Conservation (phyloP, 331 rosid genomes). For the Pyracantha coccinea region DNA sequence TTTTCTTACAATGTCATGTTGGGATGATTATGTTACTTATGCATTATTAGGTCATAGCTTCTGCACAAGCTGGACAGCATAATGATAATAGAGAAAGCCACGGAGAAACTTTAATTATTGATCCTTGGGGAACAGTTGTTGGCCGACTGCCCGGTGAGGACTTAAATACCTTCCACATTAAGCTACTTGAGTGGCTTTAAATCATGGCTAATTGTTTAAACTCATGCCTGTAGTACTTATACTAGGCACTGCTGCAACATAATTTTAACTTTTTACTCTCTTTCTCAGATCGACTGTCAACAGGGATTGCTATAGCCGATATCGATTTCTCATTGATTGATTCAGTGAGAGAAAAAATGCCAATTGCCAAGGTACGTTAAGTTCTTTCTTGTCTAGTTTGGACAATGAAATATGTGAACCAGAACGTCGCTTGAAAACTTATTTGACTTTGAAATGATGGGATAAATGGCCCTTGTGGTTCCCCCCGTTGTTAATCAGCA, state of each 20-base stretch:
- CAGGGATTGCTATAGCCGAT: constrained; percentile 83
- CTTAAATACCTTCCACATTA: background rate
- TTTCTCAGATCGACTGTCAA: constrained; percentile 61
- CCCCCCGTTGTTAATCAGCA: too few species aligned
- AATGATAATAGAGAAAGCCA: constrained; percentile 81
- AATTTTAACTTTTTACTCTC: constrained; percentile 6
- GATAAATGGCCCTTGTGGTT: background rate
- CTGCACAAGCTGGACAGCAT: constrained; percentile 83
- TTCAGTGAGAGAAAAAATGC: constrained; percentile 82
- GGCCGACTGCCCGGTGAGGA: constrained; percentile 74
- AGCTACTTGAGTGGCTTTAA: background rate
- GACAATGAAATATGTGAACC: background rate
- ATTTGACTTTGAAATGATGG: background rate
- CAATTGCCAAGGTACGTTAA: constrained; percentile 69
- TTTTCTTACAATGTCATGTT: background rate
- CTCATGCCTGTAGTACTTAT: background rate
- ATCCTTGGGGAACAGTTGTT: constrained; percentile 90
- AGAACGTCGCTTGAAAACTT: background rate
- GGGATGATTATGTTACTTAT: constrained; percentile 17
- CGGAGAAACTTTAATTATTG: constrained; percentile 80
- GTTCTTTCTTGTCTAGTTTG: background rate
- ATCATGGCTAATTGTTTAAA: background rate
- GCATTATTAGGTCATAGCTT: constrained; percentile 74
- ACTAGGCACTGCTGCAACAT: background rate
- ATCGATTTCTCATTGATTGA: constrained; percentile 67